phyloP scores from a whole-genome alignment of 2,329 filamentous ascomycete species.

The Orbilia quercus region DNA sequence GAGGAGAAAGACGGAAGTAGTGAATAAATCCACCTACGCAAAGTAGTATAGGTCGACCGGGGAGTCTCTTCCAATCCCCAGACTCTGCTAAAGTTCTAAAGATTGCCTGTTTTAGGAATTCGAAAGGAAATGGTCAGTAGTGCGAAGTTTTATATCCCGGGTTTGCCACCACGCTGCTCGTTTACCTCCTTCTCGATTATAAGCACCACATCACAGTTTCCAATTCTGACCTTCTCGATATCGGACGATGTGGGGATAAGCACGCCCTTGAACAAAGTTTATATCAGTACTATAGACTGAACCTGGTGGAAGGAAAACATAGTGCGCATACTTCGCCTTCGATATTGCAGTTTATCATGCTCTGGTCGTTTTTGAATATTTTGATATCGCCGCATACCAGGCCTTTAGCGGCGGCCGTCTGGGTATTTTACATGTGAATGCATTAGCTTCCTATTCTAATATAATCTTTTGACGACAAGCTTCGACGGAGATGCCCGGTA shows the following conservation, averaged over 20 bases:
- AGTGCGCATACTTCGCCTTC: constrained; percentile 61
- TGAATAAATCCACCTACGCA: constrained; percentile 22
- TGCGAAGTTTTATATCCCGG: constrained; percentile 26
- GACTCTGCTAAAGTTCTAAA: constrained; percentile 53
- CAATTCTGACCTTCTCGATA: constrained; percentile 68
- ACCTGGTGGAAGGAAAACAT: constrained; percentile 55
- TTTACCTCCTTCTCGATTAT: constrained; percentile 82
- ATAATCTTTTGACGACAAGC: neutral
- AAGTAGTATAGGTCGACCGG: constrained; percentile 52
- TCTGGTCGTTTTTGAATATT: constrained; percentile 66
- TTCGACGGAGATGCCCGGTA: neutral
- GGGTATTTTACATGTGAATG: constrained; percentile 21
- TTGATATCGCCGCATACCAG: constrained; percentile 72
- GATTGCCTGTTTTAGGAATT: constrained; percentile 21
- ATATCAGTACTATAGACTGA: neutral
- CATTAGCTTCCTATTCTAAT: constrained; percentile 1
- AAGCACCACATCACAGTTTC: constrained; percentile 72
- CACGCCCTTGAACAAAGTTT: constrained; percentile 66
- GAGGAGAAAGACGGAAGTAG: constrained; percentile 21
- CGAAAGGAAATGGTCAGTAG: constrained; percentile 27
- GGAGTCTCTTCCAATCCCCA: constrained; percentile 52
- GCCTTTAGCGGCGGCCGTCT: constrained; percentile 81
- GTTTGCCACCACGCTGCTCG: constrained; percentile 23
- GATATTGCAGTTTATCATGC: constrained; percentile 62
- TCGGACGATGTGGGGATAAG: constrained; percentile 70